phyloP scores from a whole-genome alignment of 2,329 filamentous ascomycete species.

The Atkinsonella texensis region DNA sequence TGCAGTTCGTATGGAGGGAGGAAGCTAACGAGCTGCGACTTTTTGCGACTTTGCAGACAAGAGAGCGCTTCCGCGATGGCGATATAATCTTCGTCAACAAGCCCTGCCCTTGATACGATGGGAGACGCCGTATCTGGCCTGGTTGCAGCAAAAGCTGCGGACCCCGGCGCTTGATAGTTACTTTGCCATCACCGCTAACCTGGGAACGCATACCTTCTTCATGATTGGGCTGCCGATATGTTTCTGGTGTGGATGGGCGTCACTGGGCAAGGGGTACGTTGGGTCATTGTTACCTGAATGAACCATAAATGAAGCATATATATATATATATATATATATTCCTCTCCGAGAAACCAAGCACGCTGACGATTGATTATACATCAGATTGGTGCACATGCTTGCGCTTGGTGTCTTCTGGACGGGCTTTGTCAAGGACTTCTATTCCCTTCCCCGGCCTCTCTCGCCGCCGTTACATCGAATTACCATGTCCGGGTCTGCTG shows the following conservation, averaged over 20 bases:
- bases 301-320: not conserved
- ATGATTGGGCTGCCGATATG: conserved; percentile 90
- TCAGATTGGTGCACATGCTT: conserved; percentile 59
- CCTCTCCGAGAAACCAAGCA: too few relatives aligned
- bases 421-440: conserved; percentile 87
- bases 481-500: conserved; percentile 92
- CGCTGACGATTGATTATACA: not conserved
- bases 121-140: conserved; percentile 91
- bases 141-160: conserved; percentile 68
- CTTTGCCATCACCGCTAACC: conserved; percentile 91
- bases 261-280: conserved; percentile 73
- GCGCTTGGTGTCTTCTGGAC: conserved; percentile 75
- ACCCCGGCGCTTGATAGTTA: conserved; percentile 84
- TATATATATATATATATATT: too few relatives aligned
- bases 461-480: conserved; percentile 89
- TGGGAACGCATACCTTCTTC: conserved; percentile 97
- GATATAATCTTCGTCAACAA: conserved; percentile 69
- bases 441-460: conserved; percentile 81
- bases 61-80: conserved; percentile 73
- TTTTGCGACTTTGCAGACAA: conserved; percentile 47
- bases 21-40: conserved; percentile 5
- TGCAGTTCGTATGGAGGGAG: not conserved
- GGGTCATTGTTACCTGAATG: not conserved
- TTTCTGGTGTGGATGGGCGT: conserved; percentile 90
- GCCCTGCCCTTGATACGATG: conserved; percentile 79